Conservation (phyloP, 768 basidiomycete species). For the Russula olivacea region DNA sequence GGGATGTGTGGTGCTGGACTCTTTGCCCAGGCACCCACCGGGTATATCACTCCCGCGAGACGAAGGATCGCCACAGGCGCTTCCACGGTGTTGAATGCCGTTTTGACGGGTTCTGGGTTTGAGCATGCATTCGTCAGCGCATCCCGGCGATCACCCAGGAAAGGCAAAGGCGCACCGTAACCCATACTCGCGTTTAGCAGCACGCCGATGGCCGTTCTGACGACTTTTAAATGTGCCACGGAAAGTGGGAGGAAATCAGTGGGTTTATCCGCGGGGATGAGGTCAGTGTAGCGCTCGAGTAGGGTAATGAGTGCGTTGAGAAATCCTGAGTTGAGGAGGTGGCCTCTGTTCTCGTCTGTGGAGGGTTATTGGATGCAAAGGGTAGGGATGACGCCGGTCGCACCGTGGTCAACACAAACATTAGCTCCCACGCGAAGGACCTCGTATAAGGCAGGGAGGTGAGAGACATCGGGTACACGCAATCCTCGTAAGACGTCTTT, state of each 20-base stretch:
- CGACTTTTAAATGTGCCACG: slow-evolving; percentile 59
- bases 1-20: slow-evolving; percentile 28
- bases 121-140: slow-evolving; percentile 3
- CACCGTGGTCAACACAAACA: slow-evolving; percentile 79
- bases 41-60: slow-evolving; percentile 63
- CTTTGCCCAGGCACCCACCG: slow-evolving; percentile 59
- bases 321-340: slow-evolving; percentile 63
- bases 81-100: slow-evolving; percentile 60
- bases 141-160: neutral
- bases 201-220: slow-evolving; percentile 73
- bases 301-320: slow-evolving; percentile 62
- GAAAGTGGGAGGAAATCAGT: slow-evolving; percentile 46
- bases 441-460: slow-evolving; percentile 53
- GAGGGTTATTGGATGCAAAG: slow-evolving; percentile 3
- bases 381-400: slow-evolving; percentile 25
- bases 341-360: slow-evolving; percentile 68
- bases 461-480: slow-evolving; percentile 40
- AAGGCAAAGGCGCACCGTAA: slow-evolving; percentile 49
- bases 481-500: slow-evolving; percentile 48
- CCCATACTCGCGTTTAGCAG: slow-evolving; percentile 73
- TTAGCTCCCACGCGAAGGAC: slow-evolving; percentile 76
- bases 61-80: slow-evolving; percentile 63
- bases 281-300: slow-evolving; percentile 56
- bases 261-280: slow-evolving; percentile 37
- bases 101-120: slow-evolving; percentile 62